Base-by-base conservation (phyloP, 176 grass and related monocot species). In the Poa annua region DNA sequence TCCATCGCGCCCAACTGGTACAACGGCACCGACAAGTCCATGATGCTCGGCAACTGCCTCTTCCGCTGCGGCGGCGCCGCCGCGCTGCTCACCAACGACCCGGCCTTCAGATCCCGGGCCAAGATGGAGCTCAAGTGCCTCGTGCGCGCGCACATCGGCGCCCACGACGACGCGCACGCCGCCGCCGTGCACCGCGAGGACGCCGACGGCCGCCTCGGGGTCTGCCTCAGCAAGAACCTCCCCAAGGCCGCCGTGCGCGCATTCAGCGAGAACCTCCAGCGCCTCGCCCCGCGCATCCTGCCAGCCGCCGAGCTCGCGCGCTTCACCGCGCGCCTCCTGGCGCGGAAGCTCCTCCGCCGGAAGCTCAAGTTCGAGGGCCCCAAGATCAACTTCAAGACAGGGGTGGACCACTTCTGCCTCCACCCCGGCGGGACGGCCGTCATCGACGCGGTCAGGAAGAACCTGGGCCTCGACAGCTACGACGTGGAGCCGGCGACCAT, bases 11-110 rank as follows among this genome's bases (percentile, higher is more conserved):
- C 92, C 11, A 94, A 97, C 86, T 97, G 92, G 94, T 97, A 97
- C 88, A 83, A 84, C 4, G 94, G 94, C 13, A 92, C 79, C 38
- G 94, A 97, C 92, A 97, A 85, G 90, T 97, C 94, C 50, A 97
- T 97, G 94, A 97, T 97, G 94, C 92, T 94, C 4, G 92, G 94
- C 0, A 97, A 97, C 81, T 97, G 94, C 89, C 94, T 97, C 22
- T 97, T 97, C 88, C 87, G 94, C n/a, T 87, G 82, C 74, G 94
- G 94, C 54, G 94, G 94, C 34, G 92, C 85, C 17, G 90, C 86
- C 7, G 87, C 89, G 39, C 83, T 97, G 12, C 83, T 97, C n/a
- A 94, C 90, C 78, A 97, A 97, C 86, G 85, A 94, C 57, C 94
- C 92, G 4, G 77, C 87, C n/a, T 24, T 78, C 65, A 8, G 90